Conservation (phyloP, 495 filamentous ascomycete genomes). For the Hypoxylon intermedium region DNA sequence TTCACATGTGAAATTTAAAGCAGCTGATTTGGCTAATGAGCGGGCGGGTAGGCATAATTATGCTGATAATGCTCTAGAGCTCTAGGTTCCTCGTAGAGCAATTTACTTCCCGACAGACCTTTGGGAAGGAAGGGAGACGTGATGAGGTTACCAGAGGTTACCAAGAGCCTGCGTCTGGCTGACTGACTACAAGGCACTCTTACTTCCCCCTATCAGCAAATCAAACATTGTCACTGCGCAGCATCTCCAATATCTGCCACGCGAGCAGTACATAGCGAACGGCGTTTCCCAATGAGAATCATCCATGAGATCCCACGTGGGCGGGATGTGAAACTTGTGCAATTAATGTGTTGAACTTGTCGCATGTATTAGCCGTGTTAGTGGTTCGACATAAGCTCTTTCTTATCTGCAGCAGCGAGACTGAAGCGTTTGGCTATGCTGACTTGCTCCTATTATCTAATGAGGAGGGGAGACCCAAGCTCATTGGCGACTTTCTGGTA, state of each 20-base stretch:
- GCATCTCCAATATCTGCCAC: slow-evolving; percentile 11
- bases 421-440: slow-evolving; percentile 26
- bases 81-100: background rate
- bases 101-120: background rate
- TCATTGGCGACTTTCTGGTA: background rate
- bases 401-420: slow-evolving; percentile 25
- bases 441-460: slow-evolving; percentile 3
- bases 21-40: slow-evolving; percentile 12
- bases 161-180: slow-evolving; percentile 25
- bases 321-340: slow-evolving; percentile 10
- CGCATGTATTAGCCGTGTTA: slow-evolving; percentile 2
- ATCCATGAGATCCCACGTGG: slow-evolving; percentile 23
- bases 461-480: background rate
- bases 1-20: slow-evolving; percentile 31
- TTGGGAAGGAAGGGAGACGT: too few relatives aligned
- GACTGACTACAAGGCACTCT: slow-evolving; percentile 22
- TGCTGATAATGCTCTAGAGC: slow-evolving; percentile 2
- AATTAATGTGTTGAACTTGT: slow-evolving; percentile 6
- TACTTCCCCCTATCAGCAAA: slow-evolving; percentile 26
- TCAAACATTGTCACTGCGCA: slow-evolving; percentile 9
- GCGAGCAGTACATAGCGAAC: slow-evolving; percentile 4
- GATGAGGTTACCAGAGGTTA: slow-evolving; percentile 14
- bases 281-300: slow-evolving; percentile 19
- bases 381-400: slow-evolving; percentile 9
- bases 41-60: background rate